Evolutionary conservation across 345 rosid genomes (phyloP).

Genomic region (Aquilaria sinensis): DNA sequence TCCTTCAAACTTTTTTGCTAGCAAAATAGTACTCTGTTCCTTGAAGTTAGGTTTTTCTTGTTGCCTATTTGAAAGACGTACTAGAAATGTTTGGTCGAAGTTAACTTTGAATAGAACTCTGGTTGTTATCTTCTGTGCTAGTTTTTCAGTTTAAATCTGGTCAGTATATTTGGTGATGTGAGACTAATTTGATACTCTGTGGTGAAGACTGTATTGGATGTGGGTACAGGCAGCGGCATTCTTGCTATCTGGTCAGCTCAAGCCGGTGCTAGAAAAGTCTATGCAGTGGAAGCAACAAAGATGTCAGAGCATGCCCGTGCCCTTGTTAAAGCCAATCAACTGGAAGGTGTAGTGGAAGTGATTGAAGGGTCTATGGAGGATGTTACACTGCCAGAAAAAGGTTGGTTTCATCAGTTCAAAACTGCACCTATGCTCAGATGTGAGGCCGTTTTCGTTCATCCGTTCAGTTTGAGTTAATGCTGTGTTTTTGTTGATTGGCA

Average conservation of each 20-base stretch:
- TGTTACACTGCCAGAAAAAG: slow-evolving; percentile 81
- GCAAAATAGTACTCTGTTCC: not conserved
- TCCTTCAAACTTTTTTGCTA: not conserved
- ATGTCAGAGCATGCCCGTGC: slow-evolving; percentile 94
- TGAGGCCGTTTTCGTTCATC: not conserved
- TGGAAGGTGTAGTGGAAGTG: slow-evolving; percentile 71
- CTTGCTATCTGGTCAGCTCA: slow-evolving; percentile 99
- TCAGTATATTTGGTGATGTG: not conserved
- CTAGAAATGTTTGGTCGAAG: not conserved
- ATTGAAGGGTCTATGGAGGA: slow-evolving; percentile 89
- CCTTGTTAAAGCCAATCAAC: slow-evolving; percentile 68
- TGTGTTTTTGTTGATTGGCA: slow-evolving; percentile 28
- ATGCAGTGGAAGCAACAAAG: slow-evolving; percentile 93
- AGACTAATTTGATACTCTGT: slow-evolving; percentile 17
- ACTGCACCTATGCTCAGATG: not conserved
- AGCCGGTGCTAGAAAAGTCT: slow-evolving; percentile 98
- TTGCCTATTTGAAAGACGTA: not conserved
- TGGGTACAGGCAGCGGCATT: slow-evolving; percentile 98
- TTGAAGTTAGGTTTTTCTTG: not conserved
- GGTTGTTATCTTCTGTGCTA: not conserved
- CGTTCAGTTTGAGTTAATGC: slow-evolving; percentile 3
- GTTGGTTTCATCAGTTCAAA: slow-evolving; percentile 22
- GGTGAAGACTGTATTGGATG: slow-evolving; percentile 84
- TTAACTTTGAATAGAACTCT: not conserved
- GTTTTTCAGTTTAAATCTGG: not conserved